These are phyloP conservation scores for Yarrowia yakushimensis DNA, from an alignment of 805 yeast species.

Conservation along the genomic window DNA sequence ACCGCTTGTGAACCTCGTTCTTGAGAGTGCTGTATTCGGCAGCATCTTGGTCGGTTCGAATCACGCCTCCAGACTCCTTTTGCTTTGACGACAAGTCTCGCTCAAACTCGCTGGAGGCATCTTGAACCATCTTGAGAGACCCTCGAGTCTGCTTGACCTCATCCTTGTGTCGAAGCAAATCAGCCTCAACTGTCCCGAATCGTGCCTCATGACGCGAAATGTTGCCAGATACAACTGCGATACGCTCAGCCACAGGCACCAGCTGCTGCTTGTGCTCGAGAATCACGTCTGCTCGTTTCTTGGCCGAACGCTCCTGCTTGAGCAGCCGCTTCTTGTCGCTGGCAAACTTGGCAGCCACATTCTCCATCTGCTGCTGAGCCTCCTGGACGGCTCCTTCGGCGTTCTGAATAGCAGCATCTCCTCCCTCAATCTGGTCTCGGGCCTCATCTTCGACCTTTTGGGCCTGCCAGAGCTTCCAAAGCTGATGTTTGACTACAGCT, in stretches of 20 bases:
- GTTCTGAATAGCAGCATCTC: constrained; percentile 28
- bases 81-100: constrained; percentile 20
- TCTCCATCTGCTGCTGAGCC: background rate
- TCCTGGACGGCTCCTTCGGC: constrained; percentile 30
- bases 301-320: constrained; percentile 7
- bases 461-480: constrained; percentile 63
- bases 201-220: constrained; percentile 11
- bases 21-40: constrained; percentile 21
- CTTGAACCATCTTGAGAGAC: constrained; percentile 3
- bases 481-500: constrained; percentile 46
- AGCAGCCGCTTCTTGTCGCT: background rate
- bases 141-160: constrained; percentile 19
- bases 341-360: constrained; percentile 15
- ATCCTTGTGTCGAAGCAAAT: background rate
- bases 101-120: constrained; percentile 29
- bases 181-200: background rate
- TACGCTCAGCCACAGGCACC: constrained; percentile 12
- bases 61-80: constrained; percentile 12
- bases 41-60: background rate
- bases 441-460: constrained; percentile 42
- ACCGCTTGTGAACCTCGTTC: constrained; percentile 18
- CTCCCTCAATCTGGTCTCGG: constrained; percentile 31
- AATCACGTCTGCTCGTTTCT: background rate
- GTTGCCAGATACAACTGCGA: constrained; percentile 1
- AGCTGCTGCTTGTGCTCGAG: constrained; percentile 14